Evolutionary conservation across 495 filamentous ascomycete species (phyloP).

Genomic region (Lepraria neglecta): DNA sequence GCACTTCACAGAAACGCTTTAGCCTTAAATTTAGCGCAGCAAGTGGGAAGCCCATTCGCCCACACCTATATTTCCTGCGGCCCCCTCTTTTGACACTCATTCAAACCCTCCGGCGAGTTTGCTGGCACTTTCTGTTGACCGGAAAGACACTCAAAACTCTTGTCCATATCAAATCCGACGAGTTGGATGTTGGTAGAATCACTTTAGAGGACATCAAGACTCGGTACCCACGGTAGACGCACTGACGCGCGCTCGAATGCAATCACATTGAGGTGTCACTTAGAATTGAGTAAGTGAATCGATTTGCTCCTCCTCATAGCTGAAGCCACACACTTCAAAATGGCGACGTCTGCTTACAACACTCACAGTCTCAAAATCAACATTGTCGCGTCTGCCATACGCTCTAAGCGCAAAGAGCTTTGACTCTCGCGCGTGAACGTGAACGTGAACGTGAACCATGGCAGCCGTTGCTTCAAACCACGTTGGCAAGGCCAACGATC

Average conservation of each 20-base stretch:
- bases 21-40: slow-evolving; percentile 19
- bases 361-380: slow-evolving; percentile 1
- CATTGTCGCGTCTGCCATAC: slow-evolving; percentile 17
- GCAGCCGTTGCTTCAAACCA: slow-evolving; percentile 40
- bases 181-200: neutral
- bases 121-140: neutral
- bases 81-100: slow-evolving; percentile 4
- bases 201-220: neutral
- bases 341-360: slow-evolving; percentile 5
- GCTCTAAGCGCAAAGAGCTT: slow-evolving; percentile 17
- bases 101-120: slow-evolving; percentile 4
- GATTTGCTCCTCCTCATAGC: neutral
- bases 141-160: neutral
- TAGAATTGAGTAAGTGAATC: neutral
- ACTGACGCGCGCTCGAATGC: slow-evolving; percentile 12
- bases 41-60: slow-evolving; percentile 14
- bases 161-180: neutral
- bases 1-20: slow-evolving; percentile 19
- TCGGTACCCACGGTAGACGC: slow-evolving; percentile 12
- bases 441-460: slow-evolving; percentile 32
- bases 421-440: slow-evolving; percentile 15
- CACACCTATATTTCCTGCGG: slow-evolving; percentile 8
- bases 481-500: slow-evolving; percentile 36
- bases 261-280: neutral
- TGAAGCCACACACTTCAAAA: neutral